A percentile compares a stretch with the other conserved stretches of the same genome.
Conservation (phyloP, 257 asterid genomes). For the Eustoma russellianum region DNA sequence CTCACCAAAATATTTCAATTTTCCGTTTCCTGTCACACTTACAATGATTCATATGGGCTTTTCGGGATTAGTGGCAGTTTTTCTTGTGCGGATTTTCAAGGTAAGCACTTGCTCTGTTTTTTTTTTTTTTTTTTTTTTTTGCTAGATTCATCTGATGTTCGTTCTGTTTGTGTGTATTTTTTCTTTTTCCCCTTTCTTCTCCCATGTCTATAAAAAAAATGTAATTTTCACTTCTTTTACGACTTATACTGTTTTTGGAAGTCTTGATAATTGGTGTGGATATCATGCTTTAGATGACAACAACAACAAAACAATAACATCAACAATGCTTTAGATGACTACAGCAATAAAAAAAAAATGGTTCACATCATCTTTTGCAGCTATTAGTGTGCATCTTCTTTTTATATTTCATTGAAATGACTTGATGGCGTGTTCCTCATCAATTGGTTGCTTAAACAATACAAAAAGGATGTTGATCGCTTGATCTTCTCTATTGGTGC, state of each 20-base stretch:
- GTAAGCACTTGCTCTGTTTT: conserved; percentile 23
- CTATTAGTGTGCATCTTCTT: neutral
- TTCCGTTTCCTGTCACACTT: conserved; percentile 87
- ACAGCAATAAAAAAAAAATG: too few relatives aligned
- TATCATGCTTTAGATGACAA: too few relatives aligned
- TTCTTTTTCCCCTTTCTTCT: too few relatives aligned
- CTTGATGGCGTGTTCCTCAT: neutral
- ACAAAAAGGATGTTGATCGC: neutral
- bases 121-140: neutral
- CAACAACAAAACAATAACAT: too few relatives aligned
- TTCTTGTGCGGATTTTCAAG: conserved; percentile 85
- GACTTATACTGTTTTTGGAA: neutral
- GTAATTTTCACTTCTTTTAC: neutral
- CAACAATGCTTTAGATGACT: too few relatives aligned
- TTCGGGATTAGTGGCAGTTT: conserved; percentile 87
- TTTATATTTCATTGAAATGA: too few relatives aligned
- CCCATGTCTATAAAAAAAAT: too few relatives aligned
- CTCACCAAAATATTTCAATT: conserved; percentile 94
- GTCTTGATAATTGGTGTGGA: too few relatives aligned
- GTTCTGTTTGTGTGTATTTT: neutral
- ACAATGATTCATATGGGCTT: conserved; percentile 99
- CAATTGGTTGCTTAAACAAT: neutral
- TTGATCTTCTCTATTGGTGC: conserved; percentile 19
- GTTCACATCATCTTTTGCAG: too few relatives aligned
- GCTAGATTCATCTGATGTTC: neutral